phyloP scores from a whole-genome alignment of 2,329 filamentous ascomycete species.

The Thelonectria rubi region DNA sequence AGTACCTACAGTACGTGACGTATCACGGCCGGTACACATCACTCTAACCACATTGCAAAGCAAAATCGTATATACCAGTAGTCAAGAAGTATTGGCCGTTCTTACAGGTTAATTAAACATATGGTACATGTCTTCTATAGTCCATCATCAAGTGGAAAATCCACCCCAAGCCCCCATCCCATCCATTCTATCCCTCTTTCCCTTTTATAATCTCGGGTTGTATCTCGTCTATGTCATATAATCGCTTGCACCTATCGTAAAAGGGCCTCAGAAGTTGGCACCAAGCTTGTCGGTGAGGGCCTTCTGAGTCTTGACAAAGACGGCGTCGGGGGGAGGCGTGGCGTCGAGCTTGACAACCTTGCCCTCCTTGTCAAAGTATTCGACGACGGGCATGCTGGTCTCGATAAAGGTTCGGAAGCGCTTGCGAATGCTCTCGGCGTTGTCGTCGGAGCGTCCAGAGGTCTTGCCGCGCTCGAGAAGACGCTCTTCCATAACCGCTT shows the following conservation, averaged over 20 bases:
- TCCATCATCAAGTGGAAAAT: no score
- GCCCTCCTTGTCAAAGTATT: slow-evolving; percentile 79
- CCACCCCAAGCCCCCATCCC: no score
- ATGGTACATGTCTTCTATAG: no score
- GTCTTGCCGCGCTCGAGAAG: slow-evolving; percentile 92
- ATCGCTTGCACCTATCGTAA: not conserved
- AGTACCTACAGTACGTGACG: no score
- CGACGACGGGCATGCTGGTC: slow-evolving; percentile 96
- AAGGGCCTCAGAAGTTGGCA: slow-evolving; percentile 39
- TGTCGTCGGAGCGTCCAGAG: slow-evolving; percentile 90
- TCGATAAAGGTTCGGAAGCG: slow-evolving; percentile 93
- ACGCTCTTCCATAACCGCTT: slow-evolving; percentile 85
- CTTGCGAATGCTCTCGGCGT: slow-evolving; percentile 95
- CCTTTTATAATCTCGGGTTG: no score
- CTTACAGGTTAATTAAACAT: no score
- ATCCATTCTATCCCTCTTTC: no score
- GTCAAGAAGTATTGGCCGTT: no score
- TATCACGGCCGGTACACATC: no score
- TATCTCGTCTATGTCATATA: no score
- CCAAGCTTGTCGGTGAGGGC: slow-evolving; percentile 61
- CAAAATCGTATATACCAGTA: no score
- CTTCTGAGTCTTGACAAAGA: slow-evolving; percentile 63
- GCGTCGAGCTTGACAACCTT: slow-evolving; percentile 85
- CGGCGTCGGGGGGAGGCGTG: slow-evolving; percentile 69
- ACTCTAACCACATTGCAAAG: no score